Conservation (phyloP, 352 stramenopile species). For the Globisporangium cederbergense region DNA sequence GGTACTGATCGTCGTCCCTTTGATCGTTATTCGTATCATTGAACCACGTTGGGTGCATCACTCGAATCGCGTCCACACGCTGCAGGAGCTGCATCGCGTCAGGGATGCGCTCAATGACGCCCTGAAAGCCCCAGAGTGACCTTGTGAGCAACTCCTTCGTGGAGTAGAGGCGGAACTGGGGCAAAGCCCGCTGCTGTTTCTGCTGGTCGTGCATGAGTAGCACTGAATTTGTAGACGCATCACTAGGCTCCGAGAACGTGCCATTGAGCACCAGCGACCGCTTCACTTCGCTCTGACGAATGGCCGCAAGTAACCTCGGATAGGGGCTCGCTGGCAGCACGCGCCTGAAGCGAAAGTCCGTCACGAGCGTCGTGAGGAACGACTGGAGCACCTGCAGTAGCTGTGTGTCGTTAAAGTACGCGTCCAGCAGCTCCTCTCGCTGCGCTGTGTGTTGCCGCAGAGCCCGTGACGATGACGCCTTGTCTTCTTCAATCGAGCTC, state of each 20-base stretch:
- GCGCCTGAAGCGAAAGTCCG: conserved; percentile 23
- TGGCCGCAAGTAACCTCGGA: conserved; percentile 25
- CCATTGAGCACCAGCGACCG: conserved; percentile 15
- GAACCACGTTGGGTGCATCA: conserved; percentile 11
- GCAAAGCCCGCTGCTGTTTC: neutral
- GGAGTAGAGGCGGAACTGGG: conserved; percentile 18
- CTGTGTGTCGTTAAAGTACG: conserved; percentile 39
- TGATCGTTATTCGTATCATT: neutral
- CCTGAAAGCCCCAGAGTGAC: conserved; percentile 26
- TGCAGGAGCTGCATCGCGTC: neutral
- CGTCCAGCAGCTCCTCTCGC: conserved; percentile 33
- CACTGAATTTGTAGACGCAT: neutral
- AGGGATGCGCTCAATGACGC: conserved; percentile 12
- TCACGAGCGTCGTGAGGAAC: conserved; percentile 27
- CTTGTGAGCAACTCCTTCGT: conserved; percentile 21
- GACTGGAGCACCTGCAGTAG: conserved; percentile 33
- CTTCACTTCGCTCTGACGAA: conserved; percentile 31
- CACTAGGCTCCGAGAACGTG: neutral
- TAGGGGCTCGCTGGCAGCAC: conserved; percentile 41
- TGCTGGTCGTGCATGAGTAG: conserved; percentile 20
- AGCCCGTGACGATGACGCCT: conserved; percentile 2
- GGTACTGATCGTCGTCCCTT: conserved; percentile 24
- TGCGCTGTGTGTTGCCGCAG: conserved; percentile 21
- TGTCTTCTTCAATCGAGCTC: neutral
- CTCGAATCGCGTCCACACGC: neutral